Percentiles rank a stretch among this genome's conserved stretches.
Conservation (phyloP, 2,329 filamentous ascomycete species). For the Zarea fungicola region DNA sequence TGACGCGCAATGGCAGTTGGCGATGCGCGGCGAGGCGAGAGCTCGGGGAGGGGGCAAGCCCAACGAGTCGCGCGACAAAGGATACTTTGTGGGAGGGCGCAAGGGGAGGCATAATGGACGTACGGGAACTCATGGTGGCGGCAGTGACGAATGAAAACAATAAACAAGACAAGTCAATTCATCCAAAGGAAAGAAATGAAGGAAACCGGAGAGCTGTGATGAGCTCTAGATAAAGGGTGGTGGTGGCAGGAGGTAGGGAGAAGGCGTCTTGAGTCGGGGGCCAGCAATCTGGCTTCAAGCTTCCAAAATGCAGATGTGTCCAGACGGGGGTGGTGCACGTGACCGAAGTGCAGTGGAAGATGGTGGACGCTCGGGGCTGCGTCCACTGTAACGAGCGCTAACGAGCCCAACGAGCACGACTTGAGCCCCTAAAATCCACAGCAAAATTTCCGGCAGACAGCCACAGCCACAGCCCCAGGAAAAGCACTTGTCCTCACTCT, state of each 20-base stretch:
- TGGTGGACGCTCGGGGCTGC: background rate
- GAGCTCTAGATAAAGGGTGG: conserved; percentile 31
- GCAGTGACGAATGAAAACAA: conserved; percentile 21
- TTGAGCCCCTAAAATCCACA: too few relatives aligned
- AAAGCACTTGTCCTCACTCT: too few relatives aligned
- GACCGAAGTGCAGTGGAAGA: background rate
- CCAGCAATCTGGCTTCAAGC: conserved; percentile 40
- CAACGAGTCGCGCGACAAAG: conserved; percentile 11
- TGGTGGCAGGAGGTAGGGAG: conserved; percentile 28
- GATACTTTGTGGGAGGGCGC: background rate
- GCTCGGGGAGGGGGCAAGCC: too few relatives aligned
- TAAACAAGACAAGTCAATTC: conserved; percentile 35
- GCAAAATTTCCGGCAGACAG: too few relatives aligned
- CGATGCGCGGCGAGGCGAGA: conserved; percentile 11
- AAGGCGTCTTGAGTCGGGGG: conserved; percentile 28
- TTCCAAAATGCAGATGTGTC: conserved; percentile 40
- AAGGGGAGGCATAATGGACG: conserved; percentile 27
- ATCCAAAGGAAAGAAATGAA: conserved; percentile 33
- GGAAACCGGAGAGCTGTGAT: conserved; percentile 32
- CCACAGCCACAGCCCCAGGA: too few relatives aligned
- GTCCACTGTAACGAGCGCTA: background rate
- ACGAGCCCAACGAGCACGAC: background rate
- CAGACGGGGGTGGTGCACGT: conserved; percentile 32
- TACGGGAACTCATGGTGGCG: conserved; percentile 52
- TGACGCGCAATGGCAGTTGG: conserved; percentile 23